Base-by-base conservation (phyloP, 352 stramenopile species). In the Pythium rishiriense region DNA sequence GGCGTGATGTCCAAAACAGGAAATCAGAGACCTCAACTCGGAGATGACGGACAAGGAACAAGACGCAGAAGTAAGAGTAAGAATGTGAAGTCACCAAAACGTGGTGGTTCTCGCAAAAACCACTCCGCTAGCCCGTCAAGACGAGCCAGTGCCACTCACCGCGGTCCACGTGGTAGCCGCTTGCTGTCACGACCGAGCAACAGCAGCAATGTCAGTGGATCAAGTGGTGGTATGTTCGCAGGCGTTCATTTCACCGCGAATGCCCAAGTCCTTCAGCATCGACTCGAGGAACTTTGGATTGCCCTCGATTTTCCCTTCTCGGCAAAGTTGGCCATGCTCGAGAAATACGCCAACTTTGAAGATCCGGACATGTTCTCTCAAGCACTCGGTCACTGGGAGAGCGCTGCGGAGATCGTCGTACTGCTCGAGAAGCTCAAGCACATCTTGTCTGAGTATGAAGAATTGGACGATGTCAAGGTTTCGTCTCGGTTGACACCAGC, bases 291-390 rank as follows among this genome's bases (percentile, higher is more conserved):
- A 14, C 62, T 91, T 17, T 91, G 80, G 79, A 55, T 54, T 7
- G 67, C 61, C 22, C 67, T 91, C 28, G 80, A 86, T 39, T 86
- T 91, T 25, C 80, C 83, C 2, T 91, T 85, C 42, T 85, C 76
- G 4, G 64, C 73, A 42, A 83, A 83, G 43, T 59, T 91, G 24
- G 35, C 70, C 11, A 91, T 91, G 83, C 66, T 88, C 22, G 80
- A 90, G 42, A 84, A 84, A 24, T 75, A 86, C 26, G 82, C 81
- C 4, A 74, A 74, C 5, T n/a, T 80, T 19, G 68, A 81, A 45
- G 78, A 87, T 25, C 64, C 76, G 0, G 76, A 85, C 12, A 64
- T 64, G 0, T 73, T 92, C 22, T 46, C 76, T 17, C 66, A 52
- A 0, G 79, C 68, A 7, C 51, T 92, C 5, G 50, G 55, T 2